Conservation (phyloP, 192 early-diverging fungal species). For the Obelidium mucronatum region DNA sequence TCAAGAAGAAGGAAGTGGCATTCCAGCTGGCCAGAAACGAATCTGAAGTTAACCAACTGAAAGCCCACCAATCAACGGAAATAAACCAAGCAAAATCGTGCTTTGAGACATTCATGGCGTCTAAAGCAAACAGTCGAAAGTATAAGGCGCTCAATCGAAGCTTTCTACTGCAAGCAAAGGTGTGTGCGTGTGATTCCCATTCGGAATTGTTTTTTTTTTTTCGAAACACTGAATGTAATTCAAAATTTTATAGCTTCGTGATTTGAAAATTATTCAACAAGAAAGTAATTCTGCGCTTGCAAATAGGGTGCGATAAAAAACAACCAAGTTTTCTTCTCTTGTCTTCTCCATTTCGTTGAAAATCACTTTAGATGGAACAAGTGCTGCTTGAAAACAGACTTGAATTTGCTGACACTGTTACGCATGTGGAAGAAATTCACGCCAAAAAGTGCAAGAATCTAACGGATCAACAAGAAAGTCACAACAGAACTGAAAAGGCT, state of each 20-base stretch:
- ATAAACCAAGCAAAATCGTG: neutral
- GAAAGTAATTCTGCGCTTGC: neutral
- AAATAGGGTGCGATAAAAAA: neutral
- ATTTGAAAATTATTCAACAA: neutral
- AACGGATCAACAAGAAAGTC: neutral
- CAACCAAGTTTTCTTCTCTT: no score
- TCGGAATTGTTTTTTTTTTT: neutral
- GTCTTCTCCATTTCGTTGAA: no score
- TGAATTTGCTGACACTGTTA: neutral
- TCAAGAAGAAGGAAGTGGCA: constrained; percentile 33
- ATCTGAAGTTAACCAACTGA: constrained; percentile 7
- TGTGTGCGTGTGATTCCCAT: no score
- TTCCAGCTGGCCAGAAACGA: constrained; percentile 25
- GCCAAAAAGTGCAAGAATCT: constrained; percentile 1
- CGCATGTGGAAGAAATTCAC: neutral
- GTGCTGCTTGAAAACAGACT: neutral
- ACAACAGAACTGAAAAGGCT: neutral
- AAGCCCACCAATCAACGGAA: neutral
- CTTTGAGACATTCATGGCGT: neutral
- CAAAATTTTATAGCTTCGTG: neutral
- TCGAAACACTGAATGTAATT: neutral
- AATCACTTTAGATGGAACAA: neutral
- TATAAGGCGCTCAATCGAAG: neutral
- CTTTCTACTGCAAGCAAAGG: constrained; percentile 6
- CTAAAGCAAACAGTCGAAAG: neutral